Evolutionary conservation across 164 flowering plant species (phyloP).

Genomic region (Aristolochia fimbriata): DNA sequence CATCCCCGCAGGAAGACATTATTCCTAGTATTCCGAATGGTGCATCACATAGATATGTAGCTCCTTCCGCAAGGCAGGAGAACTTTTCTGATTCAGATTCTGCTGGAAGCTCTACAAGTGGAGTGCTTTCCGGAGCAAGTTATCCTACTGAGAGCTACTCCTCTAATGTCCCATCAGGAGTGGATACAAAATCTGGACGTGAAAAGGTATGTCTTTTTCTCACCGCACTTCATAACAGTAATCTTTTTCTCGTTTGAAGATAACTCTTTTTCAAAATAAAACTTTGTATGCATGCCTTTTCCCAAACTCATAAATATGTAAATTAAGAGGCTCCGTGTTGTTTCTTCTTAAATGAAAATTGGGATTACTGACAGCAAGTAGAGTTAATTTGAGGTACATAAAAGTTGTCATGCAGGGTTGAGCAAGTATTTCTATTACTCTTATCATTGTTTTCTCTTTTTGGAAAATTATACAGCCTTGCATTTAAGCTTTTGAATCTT

Average conservation of each 20-base stretch:
- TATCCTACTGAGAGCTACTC: constrained; percentile 42
- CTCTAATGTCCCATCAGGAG: constrained; percentile 39
- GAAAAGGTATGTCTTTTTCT: constrained; percentile 27
- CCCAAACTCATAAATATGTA: no score
- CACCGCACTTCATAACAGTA: neutral
- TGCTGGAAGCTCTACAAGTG: constrained; percentile 46
- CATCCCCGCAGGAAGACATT: constrained; percentile 39
- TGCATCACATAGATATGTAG: constrained; percentile 6
- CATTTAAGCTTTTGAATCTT: no score
- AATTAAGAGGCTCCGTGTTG: no score
- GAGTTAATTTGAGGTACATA: no score
- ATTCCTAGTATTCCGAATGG: constrained; percentile 11
- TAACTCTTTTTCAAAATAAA: neutral
- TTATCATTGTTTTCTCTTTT: no score
- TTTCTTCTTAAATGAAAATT: no score
- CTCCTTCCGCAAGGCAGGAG: constrained; percentile 10
- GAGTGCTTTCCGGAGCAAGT: constrained; percentile 16
- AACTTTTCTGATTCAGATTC: constrained; percentile 42
- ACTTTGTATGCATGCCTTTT: neutral
- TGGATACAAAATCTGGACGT: constrained; percentile 19
- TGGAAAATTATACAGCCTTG: no score
- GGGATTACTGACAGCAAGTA: no score
- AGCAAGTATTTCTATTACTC: no score
- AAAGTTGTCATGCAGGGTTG: no score
- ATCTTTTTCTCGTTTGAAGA: neutral